Conservation (phyloP, 495 filamentous ascomycete species). For the Podospora didyma region DNA sequence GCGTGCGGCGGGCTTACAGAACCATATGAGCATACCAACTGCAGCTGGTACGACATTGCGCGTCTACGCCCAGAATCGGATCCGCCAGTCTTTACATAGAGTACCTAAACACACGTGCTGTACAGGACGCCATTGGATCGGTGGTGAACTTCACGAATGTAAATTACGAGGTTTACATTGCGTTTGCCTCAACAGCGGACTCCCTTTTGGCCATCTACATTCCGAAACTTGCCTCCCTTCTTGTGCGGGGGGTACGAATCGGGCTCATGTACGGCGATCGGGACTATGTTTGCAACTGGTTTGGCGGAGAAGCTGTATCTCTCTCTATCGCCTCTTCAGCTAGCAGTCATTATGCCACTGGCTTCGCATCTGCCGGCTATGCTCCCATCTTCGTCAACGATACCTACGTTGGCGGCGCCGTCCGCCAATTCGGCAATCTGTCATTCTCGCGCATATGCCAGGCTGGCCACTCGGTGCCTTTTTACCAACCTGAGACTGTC, state of each 20-base stretch:
- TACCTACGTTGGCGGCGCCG: slow-evolving; percentile 56
- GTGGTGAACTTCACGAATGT: slow-evolving; percentile 64
- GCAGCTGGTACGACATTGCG: slow-evolving; percentile 64
- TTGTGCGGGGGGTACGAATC: slow-evolving; percentile 57
- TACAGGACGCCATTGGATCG: slow-evolving; percentile 62
- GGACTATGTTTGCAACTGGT: slow-evolving; percentile 68
- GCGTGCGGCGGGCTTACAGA: slow-evolving; percentile 46
- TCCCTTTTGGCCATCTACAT: slow-evolving; percentile 44
- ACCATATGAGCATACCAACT: slow-evolving; percentile 41
- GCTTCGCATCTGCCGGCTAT: slow-evolving; percentile 48
- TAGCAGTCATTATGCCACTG: slow-evolving; percentile 21
- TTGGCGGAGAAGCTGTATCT: slow-evolving; percentile 59
- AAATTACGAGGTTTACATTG: slow-evolving; percentile 42
- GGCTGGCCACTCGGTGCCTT: slow-evolving; percentile 67
- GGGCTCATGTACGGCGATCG: slow-evolving; percentile 63
- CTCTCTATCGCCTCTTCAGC: slow-evolving; percentile 45
- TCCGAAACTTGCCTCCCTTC: slow-evolving; percentile 48
- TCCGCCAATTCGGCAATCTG: slow-evolving; percentile 64
- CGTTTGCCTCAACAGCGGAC: slow-evolving; percentile 53
- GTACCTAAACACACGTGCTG: slow-evolving; percentile 58
- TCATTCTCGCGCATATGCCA: slow-evolving; percentile 67
- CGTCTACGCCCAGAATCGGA: slow-evolving; percentile 53
- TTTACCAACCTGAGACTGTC: slow-evolving; percentile 64
- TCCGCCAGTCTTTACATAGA: slow-evolving; percentile 59
- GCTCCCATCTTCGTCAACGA: slow-evolving; percentile 49